Percentiles rank a stretch among this genome's conserved stretches.
These are phyloP conservation scores for Avena insularis DNA, from an alignment of 176 grass and related monocot species.

Conservation along the genomic window DNA sequence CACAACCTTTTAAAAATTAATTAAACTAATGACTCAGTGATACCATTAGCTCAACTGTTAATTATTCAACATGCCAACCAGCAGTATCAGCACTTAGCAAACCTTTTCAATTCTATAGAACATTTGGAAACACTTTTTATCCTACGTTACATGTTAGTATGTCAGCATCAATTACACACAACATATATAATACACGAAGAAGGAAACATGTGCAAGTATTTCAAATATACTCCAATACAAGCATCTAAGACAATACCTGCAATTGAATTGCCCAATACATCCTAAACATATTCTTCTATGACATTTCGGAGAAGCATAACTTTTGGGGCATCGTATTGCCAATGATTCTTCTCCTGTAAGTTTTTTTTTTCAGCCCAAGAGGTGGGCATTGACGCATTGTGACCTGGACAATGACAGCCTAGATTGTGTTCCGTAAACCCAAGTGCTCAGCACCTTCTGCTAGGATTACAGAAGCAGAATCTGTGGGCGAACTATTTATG, in stretches of 20 bases:
- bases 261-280: neutral
- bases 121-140: constrained; percentile 18
- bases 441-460: neutral
- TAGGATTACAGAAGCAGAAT: constrained; percentile 6
- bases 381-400: neutral
- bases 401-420: neutral
- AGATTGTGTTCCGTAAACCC: neutral
- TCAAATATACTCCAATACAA: constrained; percentile 22
- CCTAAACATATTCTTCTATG: neutral
- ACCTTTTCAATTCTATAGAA: neutral
- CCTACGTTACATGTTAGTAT: neutral
- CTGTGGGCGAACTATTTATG: constrained; percentile 18
- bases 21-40: neutral
- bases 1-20: neutral
- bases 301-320: neutral
- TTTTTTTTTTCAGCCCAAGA: neutral
- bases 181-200: constrained; percentile 19
- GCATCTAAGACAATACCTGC: neutral
- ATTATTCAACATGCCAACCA: neutral
- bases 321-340: constrained; percentile 10
- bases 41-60: constrained; percentile 7
- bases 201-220: constrained; percentile 1
- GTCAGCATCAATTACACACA: neutral
- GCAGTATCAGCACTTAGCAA: neutral
- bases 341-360: neutral